phyloP scores from a whole-genome alignment of 345 rosid genomes.

The Eucalyptus lansdowneana region DNA sequence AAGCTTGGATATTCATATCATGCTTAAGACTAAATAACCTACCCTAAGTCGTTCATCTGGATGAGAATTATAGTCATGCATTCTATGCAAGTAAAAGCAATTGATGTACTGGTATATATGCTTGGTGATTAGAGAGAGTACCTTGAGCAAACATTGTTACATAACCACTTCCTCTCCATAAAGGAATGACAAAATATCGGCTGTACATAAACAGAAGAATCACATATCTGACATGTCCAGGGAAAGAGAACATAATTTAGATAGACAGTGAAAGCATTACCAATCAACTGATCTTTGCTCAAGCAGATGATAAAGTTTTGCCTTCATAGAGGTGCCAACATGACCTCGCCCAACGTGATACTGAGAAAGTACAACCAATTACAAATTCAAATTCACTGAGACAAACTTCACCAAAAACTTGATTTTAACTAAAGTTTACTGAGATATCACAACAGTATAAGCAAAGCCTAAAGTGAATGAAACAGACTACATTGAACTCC shows the following conservation, averaged over 20 bases:
- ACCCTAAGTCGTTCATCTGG: background rate
- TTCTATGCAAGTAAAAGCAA: background rate
- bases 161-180: conserved; percentile 91
- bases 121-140: background rate
- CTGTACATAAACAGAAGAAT: conserved; percentile 17
- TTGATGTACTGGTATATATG: background rate
- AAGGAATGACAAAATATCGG: conserved; percentile 76
- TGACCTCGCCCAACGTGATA: conserved; percentile 91
- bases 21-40: background rate
- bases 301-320: conserved; percentile 57
- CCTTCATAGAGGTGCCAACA: conserved; percentile 62
- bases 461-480: background rate
- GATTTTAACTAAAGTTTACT: background rate
- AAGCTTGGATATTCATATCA: background rate
- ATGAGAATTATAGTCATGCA: background rate
- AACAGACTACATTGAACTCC: background rate
- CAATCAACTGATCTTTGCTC: conserved; percentile 78
- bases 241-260: background rate
- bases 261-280: conserved; percentile 17
- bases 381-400: background rate
- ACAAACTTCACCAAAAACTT: background rate
- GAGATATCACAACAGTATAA: background rate
- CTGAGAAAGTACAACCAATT: conserved; percentile 12
- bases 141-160: conserved; percentile 92
- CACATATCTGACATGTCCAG: background rate